Base-by-base conservation (phyloP, 1,139 yeast species). In the Pichia sp. region DNA sequence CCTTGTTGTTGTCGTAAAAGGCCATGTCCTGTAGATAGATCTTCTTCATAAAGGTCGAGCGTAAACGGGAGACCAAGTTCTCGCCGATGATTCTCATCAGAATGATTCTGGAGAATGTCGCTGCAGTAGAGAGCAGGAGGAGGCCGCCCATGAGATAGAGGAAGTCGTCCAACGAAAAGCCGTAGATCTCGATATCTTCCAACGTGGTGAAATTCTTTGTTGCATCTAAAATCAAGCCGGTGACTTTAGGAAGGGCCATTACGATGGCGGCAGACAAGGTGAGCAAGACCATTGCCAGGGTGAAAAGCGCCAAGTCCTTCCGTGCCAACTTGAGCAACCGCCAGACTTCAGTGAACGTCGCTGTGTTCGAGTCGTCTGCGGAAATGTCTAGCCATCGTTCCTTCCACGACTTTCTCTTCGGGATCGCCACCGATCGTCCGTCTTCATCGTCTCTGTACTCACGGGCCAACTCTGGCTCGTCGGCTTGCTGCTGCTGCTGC, bases 1-100 rank as follows among this genome's bases (percentile, higher is more conserved):
- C 95, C 66, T 93, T 85, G 58, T 95, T 92, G 19, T 87, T 84
- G 67, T 93, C 98, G 67, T 88, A 93, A 67, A 93, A 93, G 68
- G 88, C 93, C 54, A 95, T 87, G 70, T 93, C 98, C 66, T 90
- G 97, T 30, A 85, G 80, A 59, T 92, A 75, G 5, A 93, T 85
- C 60, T 82, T 84, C 69, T 82, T 82, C 72, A 90, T 89, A 45
- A 92, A 80, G 51, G 82, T 76, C 2, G 95, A 78, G 60, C 99
- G 77, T 54, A 93, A 73, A 57, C 96, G 76, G 5, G 96, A 89
- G 5, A 92, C 96, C 41, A 92, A 73, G 58, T 88, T 80, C 69
- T 93, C 99, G 57, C 97, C 97, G 23, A 85, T 81, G 1, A 85
- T 75, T 61, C 96, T 76, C 62, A 92, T 73, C 45, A 89, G 68